Base-by-base conservation (phyloP, 1,284 basidiomycete genomes). In the Apiotrichum montevideense region DNA sequence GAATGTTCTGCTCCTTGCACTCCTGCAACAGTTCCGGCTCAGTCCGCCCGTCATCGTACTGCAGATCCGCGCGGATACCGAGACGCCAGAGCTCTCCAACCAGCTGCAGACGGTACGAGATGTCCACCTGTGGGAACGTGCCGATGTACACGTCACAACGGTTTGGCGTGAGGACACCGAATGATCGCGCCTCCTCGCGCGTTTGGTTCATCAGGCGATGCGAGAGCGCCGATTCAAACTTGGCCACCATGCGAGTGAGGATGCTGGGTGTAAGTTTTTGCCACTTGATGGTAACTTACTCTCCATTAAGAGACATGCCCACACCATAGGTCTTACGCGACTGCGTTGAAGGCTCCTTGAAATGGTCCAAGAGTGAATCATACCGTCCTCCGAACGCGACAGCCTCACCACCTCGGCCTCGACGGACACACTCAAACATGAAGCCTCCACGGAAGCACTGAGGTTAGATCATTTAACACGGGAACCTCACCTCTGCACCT, bases 101-200 rank as follows among this genome's bases (percentile, higher is more conserved):
- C 42, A 83, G 68, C 41, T 76, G 73, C 47, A 82, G 71, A 6
- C 81, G 71, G 5, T 72, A 68, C 10, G 76, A 68, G 6, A 82
- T 69, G 57, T 80, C 70, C 0, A 78, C 79, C 0, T 76, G 74
- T 5, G 71, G 70, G 49, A 78, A 79, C 1, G 72, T 72, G 5
- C 79, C 79, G 2, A 83, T 76, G 59, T 83, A 83, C 21, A 82
- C 81, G 62, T 83, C 81, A 59, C 80, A 82, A 33, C 82, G 76
- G 54, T 70, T 63, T 14, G 73, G 73, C 35, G 66, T 66, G 68
- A 73, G 75, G 40, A 68, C 67, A 32, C 77, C 78, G 13, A 79
- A 80, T n/a, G 80, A 80, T 15, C 77, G 73, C 39, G 79, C 77
- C 13, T 72, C 69, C 47, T 78, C 74, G 35, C 73, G 73, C 11